Conservation (phyloP, 495 filamentous ascomycete genomes). For the Aspergillus ellipticus region DNA sequence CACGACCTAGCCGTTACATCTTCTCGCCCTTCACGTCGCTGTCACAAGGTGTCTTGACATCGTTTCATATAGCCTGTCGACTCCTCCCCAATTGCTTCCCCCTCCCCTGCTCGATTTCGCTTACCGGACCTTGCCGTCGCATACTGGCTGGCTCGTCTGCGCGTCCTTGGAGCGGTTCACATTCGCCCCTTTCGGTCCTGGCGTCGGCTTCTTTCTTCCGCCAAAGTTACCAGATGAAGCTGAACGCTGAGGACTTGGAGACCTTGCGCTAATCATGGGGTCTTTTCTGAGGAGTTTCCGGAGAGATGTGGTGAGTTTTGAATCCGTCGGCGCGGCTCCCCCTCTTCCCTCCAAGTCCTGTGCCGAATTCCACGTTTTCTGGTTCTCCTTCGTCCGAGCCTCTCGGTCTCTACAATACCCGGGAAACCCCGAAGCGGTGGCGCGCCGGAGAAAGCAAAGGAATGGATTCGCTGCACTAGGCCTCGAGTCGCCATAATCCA, state of each 20-base stretch:
- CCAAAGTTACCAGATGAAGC: slow-evolving; percentile 31
- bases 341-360: background rate
- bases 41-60: slow-evolving; percentile 3
- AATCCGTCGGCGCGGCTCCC: background rate
- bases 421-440: background rate
- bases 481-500: background rate
- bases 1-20: background rate
- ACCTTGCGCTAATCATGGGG: slow-evolving; percentile 38
- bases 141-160: slow-evolving; percentile 10
- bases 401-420: background rate
- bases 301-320: slow-evolving; percentile 38
- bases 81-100: background rate
- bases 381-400: background rate
- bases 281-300: slow-evolving; percentile 41
- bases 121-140: slow-evolving; percentile 9
- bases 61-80: background rate
- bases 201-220: slow-evolving; percentile 17
- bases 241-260: slow-evolving; percentile 20
- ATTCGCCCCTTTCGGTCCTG: slow-evolving; percentile 11
- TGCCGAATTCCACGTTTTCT: background rate
- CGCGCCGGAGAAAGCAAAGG: background rate
- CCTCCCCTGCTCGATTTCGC: background rate
- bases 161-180: slow-evolving; percentile 8
- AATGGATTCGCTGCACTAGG: background rate
- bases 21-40: slow-evolving; percentile 11